These are phyloP conservation scores for Penicillium nordicum DNA, from an alignment of 2,329 filamentous ascomycete genomes.

Conservation along the genomic window DNA sequence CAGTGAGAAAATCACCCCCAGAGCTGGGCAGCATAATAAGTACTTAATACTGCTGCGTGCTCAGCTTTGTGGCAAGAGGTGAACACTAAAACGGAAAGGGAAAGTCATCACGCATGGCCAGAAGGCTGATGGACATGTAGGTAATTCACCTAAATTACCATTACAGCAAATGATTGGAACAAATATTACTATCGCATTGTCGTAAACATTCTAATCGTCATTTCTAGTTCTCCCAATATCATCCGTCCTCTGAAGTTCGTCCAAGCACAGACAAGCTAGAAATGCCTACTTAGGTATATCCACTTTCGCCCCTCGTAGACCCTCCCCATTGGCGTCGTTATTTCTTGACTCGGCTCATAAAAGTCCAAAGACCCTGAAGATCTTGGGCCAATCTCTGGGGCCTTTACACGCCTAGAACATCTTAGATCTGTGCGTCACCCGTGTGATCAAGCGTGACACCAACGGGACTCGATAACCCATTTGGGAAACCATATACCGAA, in stretches of 20 bases:
- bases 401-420: background rate
- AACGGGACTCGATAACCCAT: slow-evolving; percentile 31
- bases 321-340: too few relatives aligned
- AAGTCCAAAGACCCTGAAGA: background rate
- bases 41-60: too few relatives aligned
- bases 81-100: too few relatives aligned
- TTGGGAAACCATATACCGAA: slow-evolving; percentile 32
- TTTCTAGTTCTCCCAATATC: background rate
- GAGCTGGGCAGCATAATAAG: too few relatives aligned
- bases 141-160: too few relatives aligned
- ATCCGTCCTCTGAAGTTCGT: background rate
- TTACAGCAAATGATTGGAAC: background rate
- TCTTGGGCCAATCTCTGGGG: background rate
- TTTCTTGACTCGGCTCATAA: too few relatives aligned
- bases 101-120: too few relatives aligned
- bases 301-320: background rate
- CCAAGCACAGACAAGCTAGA: background rate
- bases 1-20: too few relatives aligned
- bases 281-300: background rate
- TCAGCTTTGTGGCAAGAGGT: too few relatives aligned
- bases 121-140: too few relatives aligned
- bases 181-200: background rate
- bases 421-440: background rate
- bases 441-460: background rate
- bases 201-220: background rate